Base-by-base conservation (phyloP, 352 stramenopile species). In the Pythium periplocum region DNA sequence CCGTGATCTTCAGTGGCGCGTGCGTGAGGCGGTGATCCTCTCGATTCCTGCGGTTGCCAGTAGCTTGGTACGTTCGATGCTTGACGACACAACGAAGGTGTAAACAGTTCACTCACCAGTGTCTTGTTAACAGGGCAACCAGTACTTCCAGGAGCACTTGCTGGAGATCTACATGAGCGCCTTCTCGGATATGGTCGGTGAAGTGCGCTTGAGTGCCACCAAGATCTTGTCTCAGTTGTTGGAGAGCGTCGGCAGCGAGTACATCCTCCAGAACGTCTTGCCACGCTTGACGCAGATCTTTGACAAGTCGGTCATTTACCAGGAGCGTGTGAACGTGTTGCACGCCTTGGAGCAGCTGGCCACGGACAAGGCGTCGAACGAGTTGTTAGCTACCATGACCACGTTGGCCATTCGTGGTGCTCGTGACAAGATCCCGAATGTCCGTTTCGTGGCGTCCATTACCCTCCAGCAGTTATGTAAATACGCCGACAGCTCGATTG, bases 171-270 rank as follows among this genome's bases (percentile, higher is more conserved):
- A 97, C 66, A 73, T 97, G 56, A 96, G 80, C 39, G 87, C 87
- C 12, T 90, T 98, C 63, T 87, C 83, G 44, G 94, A 98, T 60
- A 93, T 93, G 71, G 94, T 98, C 5, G 75, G 90, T 31, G 95
- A 98, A 75, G 91, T 98, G 53, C 83, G 94, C n/a, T 80, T 97
- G 71, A 96, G 95, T 55, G 90, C 94, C 33, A 92, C 82, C 30
- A 94, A 92, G 66, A 90, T 92, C 59, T 61, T 91, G 7, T 68
- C 76, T 17, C 63, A 89, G 45, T 68, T 94, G 55, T 61, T 92
- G 45, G 76, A 88, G 55, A 79, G 75, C 48, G 74, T 91, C 36
- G 83, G 83, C 30, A 92, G 80, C 57, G 84, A 92, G 56, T 89
- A 83, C 66, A 83, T 90, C 43, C 62, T 92, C 51, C 78, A 94